phyloP scores from a whole-genome alignment of 176 grass and related monocot genomes.

The Aegilops tauschii region DNA sequence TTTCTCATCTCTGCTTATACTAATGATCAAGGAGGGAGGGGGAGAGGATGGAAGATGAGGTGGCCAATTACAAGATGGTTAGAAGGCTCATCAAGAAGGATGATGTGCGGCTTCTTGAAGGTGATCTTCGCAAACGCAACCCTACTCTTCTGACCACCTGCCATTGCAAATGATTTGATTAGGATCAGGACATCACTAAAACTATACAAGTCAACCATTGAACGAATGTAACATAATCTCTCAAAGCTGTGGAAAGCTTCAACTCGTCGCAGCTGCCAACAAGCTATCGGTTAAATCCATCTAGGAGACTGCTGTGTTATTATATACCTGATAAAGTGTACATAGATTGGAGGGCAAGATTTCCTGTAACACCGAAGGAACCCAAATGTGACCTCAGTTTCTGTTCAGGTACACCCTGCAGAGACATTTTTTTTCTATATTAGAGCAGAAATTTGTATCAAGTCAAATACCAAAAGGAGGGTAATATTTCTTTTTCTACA shows the following conservation, averaged over 20 bases:
- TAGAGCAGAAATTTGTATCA: not conserved
- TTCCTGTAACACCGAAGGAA: slow-evolving; percentile 87
- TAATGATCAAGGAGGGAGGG: not conserved
- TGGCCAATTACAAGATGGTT: slow-evolving; percentile 86
- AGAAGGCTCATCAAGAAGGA: slow-evolving; percentile 94
- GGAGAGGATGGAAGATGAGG: not conserved
- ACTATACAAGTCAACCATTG: not conserved
- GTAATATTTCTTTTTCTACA: slow-evolving; percentile 2
- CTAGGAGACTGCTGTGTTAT: not conserved
- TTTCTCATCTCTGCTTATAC: not conserved
- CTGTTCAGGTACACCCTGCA: slow-evolving; percentile 94
- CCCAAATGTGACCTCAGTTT: slow-evolving; percentile 93
- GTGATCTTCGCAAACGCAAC: slow-evolving; percentile 96
- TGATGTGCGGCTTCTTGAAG: slow-evolving; percentile 96
- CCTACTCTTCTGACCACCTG: slow-evolving; percentile 98
- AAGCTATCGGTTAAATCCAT: not conserved
- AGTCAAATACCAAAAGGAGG: slow-evolving; percentile 4
- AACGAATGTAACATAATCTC: not conserved
- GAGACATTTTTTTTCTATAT: not conserved
- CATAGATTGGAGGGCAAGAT: slow-evolving; percentile 90
- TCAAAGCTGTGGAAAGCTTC: not conserved
- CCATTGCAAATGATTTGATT: not conserved
- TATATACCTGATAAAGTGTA: slow-evolving; percentile 83
- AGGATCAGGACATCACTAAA: slow-evolving; percentile 10
- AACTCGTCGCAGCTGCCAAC: not conserved